These are phyloP conservation scores for Bonia amplexicaulis DNA, from an alignment of 176 grass and related monocot genomes.

Conservation along the genomic window DNA sequence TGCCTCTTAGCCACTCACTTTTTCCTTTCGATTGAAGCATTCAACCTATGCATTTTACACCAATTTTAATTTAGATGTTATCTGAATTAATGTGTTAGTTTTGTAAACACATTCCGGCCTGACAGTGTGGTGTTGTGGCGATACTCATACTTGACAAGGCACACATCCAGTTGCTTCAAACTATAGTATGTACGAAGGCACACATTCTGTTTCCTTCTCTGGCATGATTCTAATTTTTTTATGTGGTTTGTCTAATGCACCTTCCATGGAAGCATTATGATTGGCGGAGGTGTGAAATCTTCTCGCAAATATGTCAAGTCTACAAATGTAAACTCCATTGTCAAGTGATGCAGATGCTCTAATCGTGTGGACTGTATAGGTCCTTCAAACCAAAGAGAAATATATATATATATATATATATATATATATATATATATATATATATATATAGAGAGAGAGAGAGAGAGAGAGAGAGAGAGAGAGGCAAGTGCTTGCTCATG, in stretches of 20 bases:
- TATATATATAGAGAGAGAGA: background rate
- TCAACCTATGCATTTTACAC: background rate
- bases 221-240: background rate
- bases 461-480: background rate
- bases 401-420: too few relatives aligned
- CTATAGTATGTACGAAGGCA: background rate
- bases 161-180: background rate
- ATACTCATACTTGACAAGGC: background rate
- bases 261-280: background rate
- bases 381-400: background rate
- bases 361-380: background rate
- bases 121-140: background rate
- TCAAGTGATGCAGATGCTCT: background rate
- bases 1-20: background rate
- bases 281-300: background rate
- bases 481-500: background rate
- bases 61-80: background rate
- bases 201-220: background rate
- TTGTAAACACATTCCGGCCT: background rate
- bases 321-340: background rate
- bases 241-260: background rate
- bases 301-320: background rate
- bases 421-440: too few relatives aligned
- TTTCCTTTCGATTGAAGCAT: background rate
- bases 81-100: conserved; percentile 1